phyloP scores from a whole-genome alignment of 169 alveolate species.

The Eimeria necatrix region DNA sequence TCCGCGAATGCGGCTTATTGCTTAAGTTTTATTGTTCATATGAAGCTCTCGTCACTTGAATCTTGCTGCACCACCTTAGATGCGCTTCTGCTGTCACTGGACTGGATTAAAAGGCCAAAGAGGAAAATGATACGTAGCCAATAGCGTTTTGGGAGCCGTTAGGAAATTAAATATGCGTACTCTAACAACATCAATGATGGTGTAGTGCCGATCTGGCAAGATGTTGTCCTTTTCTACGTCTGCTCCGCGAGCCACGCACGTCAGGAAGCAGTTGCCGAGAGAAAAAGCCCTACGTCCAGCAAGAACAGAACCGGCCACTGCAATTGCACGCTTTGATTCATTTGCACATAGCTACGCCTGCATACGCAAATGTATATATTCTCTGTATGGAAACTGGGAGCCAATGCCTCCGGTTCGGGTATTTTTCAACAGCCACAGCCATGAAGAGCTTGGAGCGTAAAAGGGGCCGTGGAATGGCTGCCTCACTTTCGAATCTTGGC shows the following conservation, averaged over 20 bases:
- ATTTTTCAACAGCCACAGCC: background rate
- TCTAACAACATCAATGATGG: slow-evolving; percentile 53
- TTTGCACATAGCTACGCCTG: background rate
- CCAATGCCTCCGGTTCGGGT: background rate
- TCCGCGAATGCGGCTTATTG: background rate
- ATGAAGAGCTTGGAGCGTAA: background rate
- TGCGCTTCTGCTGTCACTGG: background rate
- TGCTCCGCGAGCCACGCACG: slow-evolving; percentile 40
- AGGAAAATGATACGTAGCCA: background rate
- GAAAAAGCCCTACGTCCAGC: background rate
- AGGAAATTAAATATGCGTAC: background rate
- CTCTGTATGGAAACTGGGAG: background rate
- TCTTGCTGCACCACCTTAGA: background rate
- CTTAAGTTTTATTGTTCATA: too few species aligned
- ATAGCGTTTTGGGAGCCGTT: too few species aligned
- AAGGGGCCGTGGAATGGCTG: background rate
- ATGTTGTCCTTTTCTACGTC: slow-evolving; percentile 50
- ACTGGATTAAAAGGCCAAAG: background rate
- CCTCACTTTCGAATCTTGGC: slow-evolving; percentile 50
- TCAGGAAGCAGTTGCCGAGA: slow-evolving; percentile 25
- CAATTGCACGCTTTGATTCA: background rate
- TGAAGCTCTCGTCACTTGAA: background rate
- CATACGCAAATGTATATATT: background rate
- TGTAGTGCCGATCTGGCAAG: slow-evolving; percentile 41
- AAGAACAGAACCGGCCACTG: background rate